phyloP scores from a whole-genome alignment of 352 stramenopile species.

The Globisporangium orthogonon region DNA sequence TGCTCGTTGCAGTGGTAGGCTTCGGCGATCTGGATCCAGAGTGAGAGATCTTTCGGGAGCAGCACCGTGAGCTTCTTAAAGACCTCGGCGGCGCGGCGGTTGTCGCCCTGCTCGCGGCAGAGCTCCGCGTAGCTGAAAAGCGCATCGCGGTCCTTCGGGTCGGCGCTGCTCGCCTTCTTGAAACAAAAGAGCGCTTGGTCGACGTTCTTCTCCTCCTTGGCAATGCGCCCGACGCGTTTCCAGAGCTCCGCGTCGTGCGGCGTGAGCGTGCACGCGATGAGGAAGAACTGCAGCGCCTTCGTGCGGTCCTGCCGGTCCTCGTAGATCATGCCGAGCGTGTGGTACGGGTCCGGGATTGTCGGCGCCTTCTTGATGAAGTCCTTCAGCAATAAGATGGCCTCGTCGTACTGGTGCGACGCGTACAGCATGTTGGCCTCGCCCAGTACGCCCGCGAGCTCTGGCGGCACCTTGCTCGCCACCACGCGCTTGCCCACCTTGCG shows the following conservation, averaged over 20 bases:
- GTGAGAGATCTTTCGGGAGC: constrained; percentile 64
- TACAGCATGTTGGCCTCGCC: constrained; percentile 85
- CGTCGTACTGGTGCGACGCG: constrained; percentile 81
- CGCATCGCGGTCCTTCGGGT: constrained; percentile 76
- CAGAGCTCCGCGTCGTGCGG: constrained; percentile 79
- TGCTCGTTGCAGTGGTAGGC: constrained; percentile 87
- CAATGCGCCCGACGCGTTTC: constrained; percentile 79
- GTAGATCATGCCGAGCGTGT: constrained; percentile 86
- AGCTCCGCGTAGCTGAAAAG: constrained; percentile 79
- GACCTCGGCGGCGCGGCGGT: constrained; percentile 68
- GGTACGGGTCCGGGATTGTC: constrained; percentile 82
- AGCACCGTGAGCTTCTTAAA: constrained; percentile 76
- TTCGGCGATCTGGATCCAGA: constrained; percentile 86
- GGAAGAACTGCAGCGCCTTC: constrained; percentile 82
- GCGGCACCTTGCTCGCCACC: constrained; percentile 67
- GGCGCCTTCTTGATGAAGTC: constrained; percentile 88
- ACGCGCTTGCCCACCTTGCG: constrained; percentile 43
- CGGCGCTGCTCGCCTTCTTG: constrained; percentile 74
- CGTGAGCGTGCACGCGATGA: constrained; percentile 80
- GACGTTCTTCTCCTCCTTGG: constrained; percentile 83
- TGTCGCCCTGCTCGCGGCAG: constrained; percentile 72
- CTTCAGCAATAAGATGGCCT: constrained; percentile 75
- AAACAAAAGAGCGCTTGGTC: constrained; percentile 84
- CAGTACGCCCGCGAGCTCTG: constrained; percentile 71
- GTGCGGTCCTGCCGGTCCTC: constrained; percentile 74